Evolutionary conservation across 345 rosid genomes (phyloP).

Genomic region (Gossypium ekmanianum): DNA sequence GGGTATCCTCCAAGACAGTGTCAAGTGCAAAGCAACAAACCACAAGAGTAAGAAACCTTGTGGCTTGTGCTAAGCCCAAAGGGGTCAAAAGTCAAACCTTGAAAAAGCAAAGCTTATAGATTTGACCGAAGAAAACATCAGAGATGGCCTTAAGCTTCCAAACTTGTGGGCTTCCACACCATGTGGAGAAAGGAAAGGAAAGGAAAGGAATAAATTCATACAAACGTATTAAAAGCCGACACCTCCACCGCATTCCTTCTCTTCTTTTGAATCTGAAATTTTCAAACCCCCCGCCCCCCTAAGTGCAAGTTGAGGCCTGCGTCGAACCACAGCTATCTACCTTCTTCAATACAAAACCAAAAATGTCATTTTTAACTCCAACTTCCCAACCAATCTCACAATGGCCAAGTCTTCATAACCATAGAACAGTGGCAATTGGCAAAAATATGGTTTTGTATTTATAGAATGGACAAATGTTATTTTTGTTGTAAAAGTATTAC

Average conservation of each 20-base stretch:
- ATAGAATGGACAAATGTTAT: too few relatives aligned
- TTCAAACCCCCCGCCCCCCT: neutral
- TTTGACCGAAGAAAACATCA: constrained; percentile 1
- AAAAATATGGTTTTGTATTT: too few relatives aligned
- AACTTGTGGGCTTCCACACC: constrained; percentile 16
- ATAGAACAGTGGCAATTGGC: too few relatives aligned
- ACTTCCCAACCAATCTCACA: neutral
- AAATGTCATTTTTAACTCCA: neutral
- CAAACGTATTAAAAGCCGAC: neutral
- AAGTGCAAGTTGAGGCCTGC: neutral
- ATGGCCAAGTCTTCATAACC: too few relatives aligned
- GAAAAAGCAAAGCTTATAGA: neutral
- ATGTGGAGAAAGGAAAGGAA: constrained; percentile 5
- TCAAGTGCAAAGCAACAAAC: too few relatives aligned
- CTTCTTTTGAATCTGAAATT: neutral
- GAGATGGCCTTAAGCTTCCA: constrained; percentile 3
- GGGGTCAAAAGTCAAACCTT: neutral
- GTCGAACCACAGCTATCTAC: neutral
- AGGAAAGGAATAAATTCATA: too few relatives aligned
- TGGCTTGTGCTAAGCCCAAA: too few relatives aligned
- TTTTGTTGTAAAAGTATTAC: too few relatives aligned
- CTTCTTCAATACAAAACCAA: neutral
- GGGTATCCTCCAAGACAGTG: neutral
- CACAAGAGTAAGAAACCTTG: neutral
- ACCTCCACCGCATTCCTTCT: too few relatives aligned